Evolutionary conservation across 495 filamentous ascomycete species (phyloP), one percentile per base, ranked within the genome.

Genomic region (Talaromyces thailandensis): DNA sequence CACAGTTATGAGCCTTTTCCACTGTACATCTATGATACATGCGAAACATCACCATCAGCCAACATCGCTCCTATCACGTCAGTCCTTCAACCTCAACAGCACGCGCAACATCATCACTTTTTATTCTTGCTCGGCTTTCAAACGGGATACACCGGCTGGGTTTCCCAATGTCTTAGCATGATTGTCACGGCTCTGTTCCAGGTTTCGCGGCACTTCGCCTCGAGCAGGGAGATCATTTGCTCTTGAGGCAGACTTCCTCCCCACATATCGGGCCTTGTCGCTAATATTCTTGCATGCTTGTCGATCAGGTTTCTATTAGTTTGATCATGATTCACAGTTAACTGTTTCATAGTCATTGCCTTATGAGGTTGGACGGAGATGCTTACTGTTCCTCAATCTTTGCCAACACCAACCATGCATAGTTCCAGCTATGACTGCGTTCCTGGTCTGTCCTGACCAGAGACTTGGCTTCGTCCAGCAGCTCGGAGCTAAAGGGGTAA

Each of bases 361-460:
- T 43, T 26, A 31, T 52, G 16, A 35, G 16, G 16, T 2, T n/a
- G 14, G 31, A 60, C 11, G 31, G 51, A n/a, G 51, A 35, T 58
- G 81, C 86, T 72, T 73, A 89, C 86, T 88, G 82, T 61, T 82
- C 83, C 48, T 80, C 75, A 32, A 91, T 83, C 64, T 89, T 90
- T 14, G 71, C 74, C n/a, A 92, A 74, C 29, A 88, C 83, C 37
- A 91, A 74, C 88, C 89, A 92, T 48, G 84, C 89, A 68, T 86
- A 81, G 65, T 92, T 92, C 88, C 89, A 92, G 67, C 86, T 90
- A 12, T 85, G 76, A 64, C 81, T 83, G 61, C 84, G 86, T 7
- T 82, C 72, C 0, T 86, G 84, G 63, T 91, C 89, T 55, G 79
- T 79, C 52, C 80, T 76, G 11, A 92, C 89, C 21, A 84, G 74